A percentile compares a stretch with the other conserved stretches of the same genome.
These are phyloP conservation scores for Botrytis sinoallii DNA, from an alignment of 2,329 filamentous ascomycete genomes.

Conservation along the genomic window DNA sequence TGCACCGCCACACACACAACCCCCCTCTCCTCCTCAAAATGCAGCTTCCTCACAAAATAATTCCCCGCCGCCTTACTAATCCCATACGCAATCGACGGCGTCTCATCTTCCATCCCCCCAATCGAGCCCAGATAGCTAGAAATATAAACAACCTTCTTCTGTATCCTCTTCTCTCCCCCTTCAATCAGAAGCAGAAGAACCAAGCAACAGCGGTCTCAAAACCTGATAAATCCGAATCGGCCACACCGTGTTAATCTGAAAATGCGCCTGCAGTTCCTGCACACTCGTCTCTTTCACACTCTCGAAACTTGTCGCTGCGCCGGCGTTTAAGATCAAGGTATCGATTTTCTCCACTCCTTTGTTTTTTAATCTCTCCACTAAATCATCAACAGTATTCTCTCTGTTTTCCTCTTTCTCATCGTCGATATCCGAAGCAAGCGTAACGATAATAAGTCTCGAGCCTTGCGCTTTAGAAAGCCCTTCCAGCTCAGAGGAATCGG, in stretches of 20 bases:
- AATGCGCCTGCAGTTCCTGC: constrained; percentile 27
- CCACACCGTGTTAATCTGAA: constrained; percentile 46
- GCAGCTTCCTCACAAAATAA: constrained; percentile 39
- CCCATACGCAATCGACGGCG: constrained; percentile 41
- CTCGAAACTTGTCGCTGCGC: constrained; percentile 19
- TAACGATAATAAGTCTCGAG: not conserved
- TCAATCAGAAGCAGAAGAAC: not conserved
- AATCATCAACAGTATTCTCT: not conserved
- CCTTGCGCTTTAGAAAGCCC: not conserved
- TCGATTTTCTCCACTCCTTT: constrained; percentile 44
- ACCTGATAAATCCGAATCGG: constrained; percentile 46
- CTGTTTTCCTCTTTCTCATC: rapidly evolving
- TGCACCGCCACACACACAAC: constrained; percentile 38
- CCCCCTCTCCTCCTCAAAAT: constrained; percentile 38
- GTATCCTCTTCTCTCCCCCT: constrained; percentile 19
- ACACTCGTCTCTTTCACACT: too few species aligned
- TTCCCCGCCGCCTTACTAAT: constrained; percentile 43
- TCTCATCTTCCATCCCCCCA: constrained; percentile 20
- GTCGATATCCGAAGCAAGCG: not conserved
- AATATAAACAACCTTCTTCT: constrained; percentile 42
- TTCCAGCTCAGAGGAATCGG: constrained; percentile 16
- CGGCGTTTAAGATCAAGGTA: constrained; percentile 52
- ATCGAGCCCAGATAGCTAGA: constrained; percentile 35
- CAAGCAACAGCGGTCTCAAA: constrained; percentile 40
- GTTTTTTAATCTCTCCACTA: not conserved